Evolutionary conservation across 2,329 filamentous ascomycete species (phyloP).

Genomic region (Xylaria sp.): DNA sequence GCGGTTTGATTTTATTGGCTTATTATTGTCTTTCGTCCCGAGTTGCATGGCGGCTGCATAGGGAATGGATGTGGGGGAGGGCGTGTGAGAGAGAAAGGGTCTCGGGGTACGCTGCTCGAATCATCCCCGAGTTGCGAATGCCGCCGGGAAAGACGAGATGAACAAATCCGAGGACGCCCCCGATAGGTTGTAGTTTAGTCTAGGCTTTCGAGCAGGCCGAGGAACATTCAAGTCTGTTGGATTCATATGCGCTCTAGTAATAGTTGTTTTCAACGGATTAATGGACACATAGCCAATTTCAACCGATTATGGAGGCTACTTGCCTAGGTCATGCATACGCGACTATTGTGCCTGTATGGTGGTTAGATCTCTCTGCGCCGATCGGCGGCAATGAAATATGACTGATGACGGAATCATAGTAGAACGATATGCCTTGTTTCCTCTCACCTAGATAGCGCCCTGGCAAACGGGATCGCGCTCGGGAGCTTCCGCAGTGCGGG

Average conservation of each 20-base stretch:
- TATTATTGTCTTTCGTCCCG: slow-evolving; percentile 15
- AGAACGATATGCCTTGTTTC: not conserved
- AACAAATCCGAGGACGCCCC: not conserved
- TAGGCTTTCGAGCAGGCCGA: too few species aligned
- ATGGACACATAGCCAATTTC: too few species aligned
- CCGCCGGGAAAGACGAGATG: not conserved
- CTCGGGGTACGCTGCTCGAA: not conserved
- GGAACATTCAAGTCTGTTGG: too few species aligned
- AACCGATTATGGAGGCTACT: not conserved
- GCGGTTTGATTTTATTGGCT: slow-evolving; percentile 22
- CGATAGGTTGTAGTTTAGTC: slow-evolving; percentile 3
- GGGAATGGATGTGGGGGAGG: slow-evolving; percentile 2
- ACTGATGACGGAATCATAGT: slow-evolving; percentile 1
- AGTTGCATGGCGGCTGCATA: slow-evolving; percentile 29
- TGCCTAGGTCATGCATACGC: slow-evolving; percentile 6
- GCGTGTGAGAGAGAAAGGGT: not conserved
- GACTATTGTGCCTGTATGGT: not conserved
- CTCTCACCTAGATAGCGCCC: not conserved
- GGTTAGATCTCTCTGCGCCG: not conserved
- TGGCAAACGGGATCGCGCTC: slow-evolving; percentile 14
- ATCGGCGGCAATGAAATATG: not conserved
- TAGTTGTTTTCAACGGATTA: not conserved
- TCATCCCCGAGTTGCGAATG: slow-evolving; percentile 3
- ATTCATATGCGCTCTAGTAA: not conserved
- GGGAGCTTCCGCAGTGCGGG: slow-evolving; percentile 24